Base-by-base conservation (phyloP, 2,329 filamentous ascomycete species). In the Diaporthe capsici region DNA sequence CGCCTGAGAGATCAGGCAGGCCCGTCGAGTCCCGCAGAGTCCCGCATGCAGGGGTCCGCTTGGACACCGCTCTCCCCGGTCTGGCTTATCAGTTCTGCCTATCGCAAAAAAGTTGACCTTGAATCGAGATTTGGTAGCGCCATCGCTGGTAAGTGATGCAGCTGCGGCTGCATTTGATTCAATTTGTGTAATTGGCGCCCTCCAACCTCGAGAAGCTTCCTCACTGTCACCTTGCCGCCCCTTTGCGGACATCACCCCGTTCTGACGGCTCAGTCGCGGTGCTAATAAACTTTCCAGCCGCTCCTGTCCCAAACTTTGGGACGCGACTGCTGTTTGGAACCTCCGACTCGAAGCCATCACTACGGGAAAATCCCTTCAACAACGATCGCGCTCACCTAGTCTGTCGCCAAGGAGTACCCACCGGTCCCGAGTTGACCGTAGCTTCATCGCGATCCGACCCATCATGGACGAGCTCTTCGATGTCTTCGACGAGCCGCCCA, bases 401-500 rank as follows among this genome's bases (percentile, higher is more conserved):
- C 55, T 42, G 49, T 55, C 49, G 49, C 49, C 15, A 42, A 70
- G 34, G n/a, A 55, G 49, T 39, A 55, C 9, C 22, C 15, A 31
- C 39, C n/a, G 7, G 8, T 55, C 28, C 17, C 15, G 34, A 55
- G 65, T 28, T 20, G n/a, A 31, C 17, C 9, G n/a, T 28, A 20
- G n/a, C 34, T 28, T n/a, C 49, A 39, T 17, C 25, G 49, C 47
- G 34, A 42, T 42, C 47, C 37, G 22, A 17, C 20, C 25, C 77
- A 78, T 61, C 28, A 95, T 94, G 92, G 93, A 95, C 85, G 94
- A 95, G 77, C 89, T 97, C 79, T 97, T 97, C 81, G 92, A 94
- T 80, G 94, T 95, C 75, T 96, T 97, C 81, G 93, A 95, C 78
- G 92, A 94, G 81, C 88, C 89, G 82, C 87, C 91, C 67, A 83